Base-by-base conservation (phyloP, 306 rosid genomes). In the Pyrus bretschneideri region DNA sequence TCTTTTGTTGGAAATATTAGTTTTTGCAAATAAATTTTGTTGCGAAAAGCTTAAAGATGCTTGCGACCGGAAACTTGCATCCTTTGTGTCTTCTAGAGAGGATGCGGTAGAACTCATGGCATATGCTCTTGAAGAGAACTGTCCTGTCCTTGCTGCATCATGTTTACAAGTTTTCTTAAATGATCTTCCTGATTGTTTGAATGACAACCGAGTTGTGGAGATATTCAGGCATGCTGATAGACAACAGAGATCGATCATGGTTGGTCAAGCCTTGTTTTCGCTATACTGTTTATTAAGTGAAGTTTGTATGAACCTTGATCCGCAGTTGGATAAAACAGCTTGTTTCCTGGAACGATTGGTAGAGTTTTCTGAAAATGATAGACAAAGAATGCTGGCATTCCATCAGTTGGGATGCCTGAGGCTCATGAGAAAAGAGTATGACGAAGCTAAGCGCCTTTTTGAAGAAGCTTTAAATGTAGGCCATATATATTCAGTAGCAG, bases 101-200 rank as follows among this genome's bases (percentile, higher is more conserved):
- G 98, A 89, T 83, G 98, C 96, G 6, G 81, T 91, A 71, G 97
- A 91, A 65, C 91, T 93, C 85, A 87, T 93, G 85, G 96, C 87
- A 55, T 89, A 73, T 83, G 96, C 96, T 54, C 86, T 93, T 57
- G 96, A 84, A 77, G 91, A 93, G 80, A 84, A 85, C 62, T 87
- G 96, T 42, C 78, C 72, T 46, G 88, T 87, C 75, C 95, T 93
- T 70, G 95, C 93, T 22, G 92, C 91, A 10, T 81, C 98, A 15
- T 91, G 98, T 78, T 84, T 93, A 83, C 97, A 93, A 86, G 81
- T 86, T 30, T 84, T 93, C 82, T 84, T 93, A 72, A 85, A 90
- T 17, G 92, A 93, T 73, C 89, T 93, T 72, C 96, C 92, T 31
- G 77, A 81, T 76, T 89, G 93, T 78, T 83, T 93, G 82, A 82